Evolutionary conservation across 345 rosid species (phyloP).

Genomic region (Arabis hirsuta): DNA sequence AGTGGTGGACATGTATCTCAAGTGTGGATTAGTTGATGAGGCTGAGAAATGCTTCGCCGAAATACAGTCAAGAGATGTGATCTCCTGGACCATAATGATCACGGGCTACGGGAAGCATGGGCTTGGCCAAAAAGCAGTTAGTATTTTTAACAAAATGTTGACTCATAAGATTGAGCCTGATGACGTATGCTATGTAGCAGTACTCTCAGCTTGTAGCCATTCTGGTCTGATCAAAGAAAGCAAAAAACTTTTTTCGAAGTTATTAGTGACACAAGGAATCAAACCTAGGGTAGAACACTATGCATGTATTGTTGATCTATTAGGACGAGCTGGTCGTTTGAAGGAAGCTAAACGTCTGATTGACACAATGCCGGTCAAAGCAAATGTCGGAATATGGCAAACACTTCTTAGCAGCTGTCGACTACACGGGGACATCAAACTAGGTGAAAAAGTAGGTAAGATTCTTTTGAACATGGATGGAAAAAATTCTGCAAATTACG

Average conservation of each 20-base stretch:
- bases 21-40: constrained; percentile 73
- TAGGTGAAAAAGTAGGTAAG: constrained; percentile 71
- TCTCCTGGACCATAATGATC: constrained; percentile 92
- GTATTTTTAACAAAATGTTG: constrained; percentile 60
- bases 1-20: constrained; percentile 85
- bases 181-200: constrained; percentile 75
- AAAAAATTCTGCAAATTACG: constrained; percentile 72
- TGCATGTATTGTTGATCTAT: constrained; percentile 84
- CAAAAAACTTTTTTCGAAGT: constrained; percentile 56
- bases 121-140: constrained; percentile 65
- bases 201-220: constrained; percentile 89
- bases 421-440: constrained; percentile 65
- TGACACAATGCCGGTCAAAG: constrained; percentile 64
- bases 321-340: constrained; percentile 78
- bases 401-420: constrained; percentile 85
- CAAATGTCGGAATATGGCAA: constrained; percentile 85
- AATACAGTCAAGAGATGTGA: constrained; percentile 67
- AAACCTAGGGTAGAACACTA: constrained; percentile 78
- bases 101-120: constrained; percentile 94
- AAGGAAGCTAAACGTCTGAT: constrained; percentile 73
- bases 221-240: constrained; percentile 76
- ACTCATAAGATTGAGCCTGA: constrained; percentile 63
- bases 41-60: constrained; percentile 63
- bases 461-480: constrained; percentile 62
- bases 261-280: constrained; percentile 47